phyloP scores from a whole-genome alignment of 2,329 filamentous ascomycete genomes.

The Hypoxylon sp. region DNA sequence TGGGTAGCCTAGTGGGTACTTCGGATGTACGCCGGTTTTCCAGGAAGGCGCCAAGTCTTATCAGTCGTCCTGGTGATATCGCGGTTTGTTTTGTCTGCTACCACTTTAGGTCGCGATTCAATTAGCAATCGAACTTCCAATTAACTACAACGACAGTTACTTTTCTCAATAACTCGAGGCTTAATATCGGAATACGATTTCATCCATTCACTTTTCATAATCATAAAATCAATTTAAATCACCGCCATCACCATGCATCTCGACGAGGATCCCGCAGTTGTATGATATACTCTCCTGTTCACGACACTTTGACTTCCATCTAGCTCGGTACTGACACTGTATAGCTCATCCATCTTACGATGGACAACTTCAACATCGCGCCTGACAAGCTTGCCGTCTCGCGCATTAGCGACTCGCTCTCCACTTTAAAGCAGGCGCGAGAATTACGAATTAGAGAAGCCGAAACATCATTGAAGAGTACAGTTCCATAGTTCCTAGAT shows the following conservation, averaged over 20 bases:
- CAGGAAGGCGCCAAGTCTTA: conserved; percentile 8
- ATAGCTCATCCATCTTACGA: conserved; percentile 91
- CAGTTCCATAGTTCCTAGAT: conserved; percentile 41
- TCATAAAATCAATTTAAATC: background rate
- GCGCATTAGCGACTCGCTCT: conserved; percentile 87
- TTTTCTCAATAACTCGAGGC: background rate
- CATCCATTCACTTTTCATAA: background rate
- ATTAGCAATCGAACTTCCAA: background rate
- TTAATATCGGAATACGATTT: background rate
- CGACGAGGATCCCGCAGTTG: conserved; percentile 90
- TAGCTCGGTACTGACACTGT: conserved; percentile 32
- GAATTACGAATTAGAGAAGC: conserved; percentile 81
- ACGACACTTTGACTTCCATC: conserved; percentile 39
- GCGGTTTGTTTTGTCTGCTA: conserved; percentile 50
- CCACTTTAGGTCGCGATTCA: conserved; percentile 38
- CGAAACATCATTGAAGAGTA: conserved; percentile 75
- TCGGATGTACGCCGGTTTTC: conserved; percentile 4
- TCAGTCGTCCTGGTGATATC: conserved; percentile 54
- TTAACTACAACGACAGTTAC: background rate
- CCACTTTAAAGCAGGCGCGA: conserved; percentile 87
- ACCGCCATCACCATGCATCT: conserved; percentile 80
- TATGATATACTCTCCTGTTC: conserved; percentile 63
- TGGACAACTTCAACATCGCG: conserved; percentile 93
- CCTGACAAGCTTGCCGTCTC: conserved; percentile 88
- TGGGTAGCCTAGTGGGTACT: conserved; percentile 13